Evolutionary conservation across 2,329 filamentous ascomycete genomes (phyloP).

Genomic region (Fusarium heterosporum): DNA sequence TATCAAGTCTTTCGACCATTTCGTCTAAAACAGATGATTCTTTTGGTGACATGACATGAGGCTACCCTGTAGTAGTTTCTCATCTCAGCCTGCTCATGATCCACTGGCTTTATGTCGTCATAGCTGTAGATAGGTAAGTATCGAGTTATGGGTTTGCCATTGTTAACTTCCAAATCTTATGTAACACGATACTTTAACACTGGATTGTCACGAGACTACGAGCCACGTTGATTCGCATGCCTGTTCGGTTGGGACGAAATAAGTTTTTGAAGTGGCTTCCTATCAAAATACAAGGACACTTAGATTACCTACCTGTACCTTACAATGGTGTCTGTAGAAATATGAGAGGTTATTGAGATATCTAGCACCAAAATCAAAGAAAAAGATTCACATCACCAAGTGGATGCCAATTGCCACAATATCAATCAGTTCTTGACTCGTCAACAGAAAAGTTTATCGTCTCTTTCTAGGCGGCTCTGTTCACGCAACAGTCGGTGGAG

Average conservation of each 20-base stretch:
- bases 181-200: neutral
- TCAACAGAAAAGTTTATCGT: slow-evolving; percentile 15
- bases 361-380: neutral
- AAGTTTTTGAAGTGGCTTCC: neutral
- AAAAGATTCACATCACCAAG: neutral
- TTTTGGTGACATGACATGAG: too few species aligned
- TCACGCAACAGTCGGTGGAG: slow-evolving; percentile 20
- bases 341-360: neutral
- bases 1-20: too few species aligned
- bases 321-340: neutral
- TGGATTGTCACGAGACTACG: neutral
- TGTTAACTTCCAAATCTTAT: neutral
- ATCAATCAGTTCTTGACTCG: slow-evolving; percentile 3
- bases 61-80: too few species aligned
- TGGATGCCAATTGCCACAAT: neutral
- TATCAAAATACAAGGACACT: neutral
- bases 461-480: slow-evolving; percentile 18
- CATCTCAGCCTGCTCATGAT: too few species aligned
- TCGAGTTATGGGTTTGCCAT: neutral
- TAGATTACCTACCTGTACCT: neutral
- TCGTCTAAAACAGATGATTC: too few species aligned
- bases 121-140: neutral
- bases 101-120: neutral
- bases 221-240: neutral
- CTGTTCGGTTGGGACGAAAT: too few species aligned